Evolutionary conservation across 192 early-diverging fungal genomes (phyloP).

Genomic region (Backusella westeae): DNA sequence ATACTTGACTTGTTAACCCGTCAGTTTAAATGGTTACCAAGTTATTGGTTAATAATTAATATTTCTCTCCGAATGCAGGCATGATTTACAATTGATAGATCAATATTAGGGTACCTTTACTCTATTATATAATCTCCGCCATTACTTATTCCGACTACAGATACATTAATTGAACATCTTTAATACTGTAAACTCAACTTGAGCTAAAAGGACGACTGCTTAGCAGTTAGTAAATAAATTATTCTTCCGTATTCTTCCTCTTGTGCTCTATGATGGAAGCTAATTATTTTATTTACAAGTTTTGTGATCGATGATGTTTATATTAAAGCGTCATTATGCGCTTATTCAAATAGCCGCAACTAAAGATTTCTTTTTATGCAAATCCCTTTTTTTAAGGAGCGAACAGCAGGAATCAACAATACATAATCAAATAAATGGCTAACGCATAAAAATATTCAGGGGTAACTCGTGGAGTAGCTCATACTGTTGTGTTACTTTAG

Average conservation of each 20-base stretch:
- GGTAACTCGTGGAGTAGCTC: background rate
- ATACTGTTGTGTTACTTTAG: background rate
- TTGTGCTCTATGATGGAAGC: background rate
- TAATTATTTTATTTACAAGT: background rate
- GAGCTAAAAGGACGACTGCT: background rate
- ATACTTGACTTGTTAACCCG: background rate
- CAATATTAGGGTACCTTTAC: background rate
- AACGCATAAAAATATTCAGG: background rate
- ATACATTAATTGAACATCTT: background rate
- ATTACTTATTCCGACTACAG: background rate
- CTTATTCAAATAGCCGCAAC: background rate
- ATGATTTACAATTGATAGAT: background rate
- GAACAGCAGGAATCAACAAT: background rate
- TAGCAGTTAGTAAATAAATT: background rate
- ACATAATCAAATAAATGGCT: background rate
- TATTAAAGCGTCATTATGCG: background rate
- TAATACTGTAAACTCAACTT: background rate
- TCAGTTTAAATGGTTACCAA: background rate
- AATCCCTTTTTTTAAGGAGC: background rate
- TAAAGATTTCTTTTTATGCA: background rate
- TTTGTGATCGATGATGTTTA: background rate
- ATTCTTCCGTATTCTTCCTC: background rate
- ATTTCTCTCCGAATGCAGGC: background rate
- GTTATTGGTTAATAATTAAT: background rate
- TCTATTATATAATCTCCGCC: background rate